Percentiles rank a stretch among this genome's conserved stretches.
These are phyloP conservation scores for Barnettozyma siamensis DNA, from an alignment of 805 yeast species.

Conservation along the genomic window DNA sequence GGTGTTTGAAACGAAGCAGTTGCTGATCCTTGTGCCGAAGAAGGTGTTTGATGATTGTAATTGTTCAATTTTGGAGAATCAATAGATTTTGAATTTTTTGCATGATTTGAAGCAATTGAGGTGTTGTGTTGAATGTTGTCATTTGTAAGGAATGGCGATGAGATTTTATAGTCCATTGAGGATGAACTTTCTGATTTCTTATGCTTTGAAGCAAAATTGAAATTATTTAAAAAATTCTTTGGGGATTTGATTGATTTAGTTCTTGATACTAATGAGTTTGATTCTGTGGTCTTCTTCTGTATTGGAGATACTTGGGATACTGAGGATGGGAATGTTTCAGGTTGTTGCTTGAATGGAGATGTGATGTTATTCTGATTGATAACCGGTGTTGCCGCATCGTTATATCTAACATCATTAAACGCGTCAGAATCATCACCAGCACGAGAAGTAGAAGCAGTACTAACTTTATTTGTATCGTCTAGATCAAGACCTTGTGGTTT, in stretches of 20 bases:
- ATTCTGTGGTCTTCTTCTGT: constrained; percentile 2
- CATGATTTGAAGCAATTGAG: not conserved
- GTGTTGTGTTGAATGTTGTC: constrained; percentile 9
- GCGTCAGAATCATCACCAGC: not conserved
- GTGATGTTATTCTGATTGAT: constrained; percentile 1
- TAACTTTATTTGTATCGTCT: not conserved
- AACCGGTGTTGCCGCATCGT: not conserved
- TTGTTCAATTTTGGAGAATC: constrained; percentile 12
- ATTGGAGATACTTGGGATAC: not conserved
- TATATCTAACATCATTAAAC: not conserved
- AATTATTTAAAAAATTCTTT: constrained; percentile 19
- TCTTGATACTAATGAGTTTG: constrained; percentile 8
- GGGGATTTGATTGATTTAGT: constrained; percentile 24
- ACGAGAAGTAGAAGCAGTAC: no score
- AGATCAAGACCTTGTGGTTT: not conserved
- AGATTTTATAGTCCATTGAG: constrained; percentile 21
- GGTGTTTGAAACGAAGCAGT: constrained; percentile 25
- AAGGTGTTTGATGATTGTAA: constrained; percentile 9
- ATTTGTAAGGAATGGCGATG: constrained; percentile 18
- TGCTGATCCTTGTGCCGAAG: constrained; percentile 9
- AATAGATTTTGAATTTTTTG: not conserved
- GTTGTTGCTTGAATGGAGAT: constrained; percentile 10
- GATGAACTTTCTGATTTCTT: constrained; percentile 23
- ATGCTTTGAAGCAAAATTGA: constrained; percentile 19
- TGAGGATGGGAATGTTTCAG: not conserved